Evolutionary conservation across 352 stramenopile genomes (phyloP).

Genomic region (Globisporangium megalacanthum): DNA sequence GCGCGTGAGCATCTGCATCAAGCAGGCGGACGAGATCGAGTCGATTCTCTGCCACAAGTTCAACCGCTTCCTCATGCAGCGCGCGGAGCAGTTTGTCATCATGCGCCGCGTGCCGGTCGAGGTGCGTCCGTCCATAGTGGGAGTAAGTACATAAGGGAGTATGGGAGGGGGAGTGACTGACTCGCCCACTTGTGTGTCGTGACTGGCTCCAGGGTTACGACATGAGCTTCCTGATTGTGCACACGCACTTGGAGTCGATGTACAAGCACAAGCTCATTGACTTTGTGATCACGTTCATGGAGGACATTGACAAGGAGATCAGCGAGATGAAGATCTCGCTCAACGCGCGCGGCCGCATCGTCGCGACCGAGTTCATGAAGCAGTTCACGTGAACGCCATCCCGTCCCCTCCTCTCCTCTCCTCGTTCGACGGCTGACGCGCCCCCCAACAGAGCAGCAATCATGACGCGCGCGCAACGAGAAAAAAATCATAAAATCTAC

Average conservation of each 20-base stretch:
- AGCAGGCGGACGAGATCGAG: conserved; percentile 94
- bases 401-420: too few species aligned
- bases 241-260: conserved; percentile 93
- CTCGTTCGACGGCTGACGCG: too few species aligned
- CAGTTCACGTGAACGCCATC: conserved; percentile 82
- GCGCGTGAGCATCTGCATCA: conserved; percentile 94
- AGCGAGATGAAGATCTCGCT: conserved; percentile 97
- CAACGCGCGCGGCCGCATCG: conserved; percentile 90
- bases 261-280: conserved; percentile 97
- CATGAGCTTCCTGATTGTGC: conserved; percentile 95
- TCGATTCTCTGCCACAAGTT: conserved; percentile 94
- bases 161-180: neutral
- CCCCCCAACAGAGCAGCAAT: too few species aligned
- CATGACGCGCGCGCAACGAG: neutral
- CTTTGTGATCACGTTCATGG: conserved; percentile 98
- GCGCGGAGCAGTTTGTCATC: conserved; percentile 94
- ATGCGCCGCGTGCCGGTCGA: conserved; percentile 90
- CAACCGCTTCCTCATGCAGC: conserved; percentile 95
- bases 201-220: conserved; percentile 81
- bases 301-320: conserved; percentile 98
- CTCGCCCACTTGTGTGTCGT: neutral
- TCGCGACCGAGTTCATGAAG: conserved; percentile 95
- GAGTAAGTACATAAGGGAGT: neutral
- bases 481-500: conserved; percentile 2
- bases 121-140: conserved; percentile 11